Percentiles rank a stretch among this genome's conserved stretches.
phyloP scores from a whole-genome alignment of 176 grass and related monocot genomes.

The Areca catechu region DNA sequence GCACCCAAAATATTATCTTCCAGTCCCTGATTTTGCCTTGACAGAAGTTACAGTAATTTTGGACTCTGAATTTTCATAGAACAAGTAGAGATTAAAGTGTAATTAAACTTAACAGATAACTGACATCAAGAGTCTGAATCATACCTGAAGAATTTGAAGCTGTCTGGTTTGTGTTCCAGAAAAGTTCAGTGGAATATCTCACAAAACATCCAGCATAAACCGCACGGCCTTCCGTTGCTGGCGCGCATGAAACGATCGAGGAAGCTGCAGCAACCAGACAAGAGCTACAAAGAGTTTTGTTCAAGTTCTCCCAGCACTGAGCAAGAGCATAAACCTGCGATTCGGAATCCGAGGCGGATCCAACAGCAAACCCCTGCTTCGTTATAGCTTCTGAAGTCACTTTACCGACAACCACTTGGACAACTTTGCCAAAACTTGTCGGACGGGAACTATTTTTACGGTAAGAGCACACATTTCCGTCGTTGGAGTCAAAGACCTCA shows the following conservation, averaged over 20 bases:
- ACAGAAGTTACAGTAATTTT: no score
- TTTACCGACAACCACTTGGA: slow-evolving; percentile 35
- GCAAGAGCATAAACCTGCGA: slow-evolving; percentile 50
- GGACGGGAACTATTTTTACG: slow-evolving; percentile 20
- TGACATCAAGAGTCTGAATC: no score
- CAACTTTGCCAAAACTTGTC: slow-evolving; percentile 29
- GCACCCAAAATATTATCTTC: no score
- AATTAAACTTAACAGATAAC: no score
- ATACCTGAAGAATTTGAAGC: slow-evolving; percentile 37
- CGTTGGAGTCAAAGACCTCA: slow-evolving; percentile 28
- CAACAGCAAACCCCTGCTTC: slow-evolving; percentile 36
- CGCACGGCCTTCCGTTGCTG: slow-evolving; percentile 54
- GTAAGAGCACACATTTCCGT: slow-evolving; percentile 1
- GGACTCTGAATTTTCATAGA: no score
- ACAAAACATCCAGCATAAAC: slow-evolving; percentile 67
- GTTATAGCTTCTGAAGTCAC: slow-evolving; percentile 22
- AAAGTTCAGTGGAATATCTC: slow-evolving; percentile 49
- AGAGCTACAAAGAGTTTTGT: slow-evolving; percentile 32
- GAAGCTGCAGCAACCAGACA: slow-evolving; percentile 50
- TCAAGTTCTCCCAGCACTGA: slow-evolving; percentile 71
- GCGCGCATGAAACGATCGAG: slow-evolving; percentile 33
- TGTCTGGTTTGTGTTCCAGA: slow-evolving; percentile 52
- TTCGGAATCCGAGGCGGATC: slow-evolving; percentile 10
- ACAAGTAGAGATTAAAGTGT: no score
- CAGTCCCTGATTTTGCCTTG: no score